Conservation (phyloP, 148 eudicot genomes). For the Chenopodium suecicum region DNA sequence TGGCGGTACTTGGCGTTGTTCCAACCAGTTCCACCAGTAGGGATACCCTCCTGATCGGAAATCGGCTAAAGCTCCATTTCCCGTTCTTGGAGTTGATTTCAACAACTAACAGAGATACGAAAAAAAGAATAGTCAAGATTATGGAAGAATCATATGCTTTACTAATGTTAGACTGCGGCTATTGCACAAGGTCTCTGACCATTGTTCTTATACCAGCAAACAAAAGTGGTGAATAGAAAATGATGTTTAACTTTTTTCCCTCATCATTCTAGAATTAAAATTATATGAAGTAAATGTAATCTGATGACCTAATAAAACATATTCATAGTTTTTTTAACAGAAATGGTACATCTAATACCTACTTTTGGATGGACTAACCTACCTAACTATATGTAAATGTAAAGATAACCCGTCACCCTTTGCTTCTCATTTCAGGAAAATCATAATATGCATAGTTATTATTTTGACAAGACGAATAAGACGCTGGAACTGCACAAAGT, state of each 20-base stretch:
- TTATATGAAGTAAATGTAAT: not conserved
- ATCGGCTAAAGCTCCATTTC: slow-evolving; percentile 49
- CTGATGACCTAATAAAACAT: not conserved
- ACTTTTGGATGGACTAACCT: slow-evolving; percentile 18
- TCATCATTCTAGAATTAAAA: not conserved
- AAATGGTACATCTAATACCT: slow-evolving; percentile 13
- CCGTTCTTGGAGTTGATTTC: slow-evolving; percentile 63
- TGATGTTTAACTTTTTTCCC: not conserved
- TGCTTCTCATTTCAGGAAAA: slow-evolving; percentile 1
- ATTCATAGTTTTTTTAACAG: not conserved
- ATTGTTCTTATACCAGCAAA: not conserved
- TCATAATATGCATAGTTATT: slow-evolving; percentile 2
- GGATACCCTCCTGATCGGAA: slow-evolving; percentile 69
- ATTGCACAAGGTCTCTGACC: not conserved
- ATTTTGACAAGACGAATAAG: slow-evolving; percentile 4
- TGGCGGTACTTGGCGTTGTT: slow-evolving; percentile 48
- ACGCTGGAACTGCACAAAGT: slow-evolving; percentile 10
- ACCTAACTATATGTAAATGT: slow-evolving; percentile 23
- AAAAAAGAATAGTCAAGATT: not conserved
- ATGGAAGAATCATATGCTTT: not conserved
- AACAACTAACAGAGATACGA: slow-evolving; percentile 39
- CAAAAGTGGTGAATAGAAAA: not conserved
- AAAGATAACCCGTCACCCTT: slow-evolving; percentile 12
- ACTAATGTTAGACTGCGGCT: not conserved
- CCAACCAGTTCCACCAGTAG: slow-evolving; percentile 99